Evolutionary conservation across 352 stramenopile genomes (phyloP).

Genomic region (Phytophthora idaei): DNA sequence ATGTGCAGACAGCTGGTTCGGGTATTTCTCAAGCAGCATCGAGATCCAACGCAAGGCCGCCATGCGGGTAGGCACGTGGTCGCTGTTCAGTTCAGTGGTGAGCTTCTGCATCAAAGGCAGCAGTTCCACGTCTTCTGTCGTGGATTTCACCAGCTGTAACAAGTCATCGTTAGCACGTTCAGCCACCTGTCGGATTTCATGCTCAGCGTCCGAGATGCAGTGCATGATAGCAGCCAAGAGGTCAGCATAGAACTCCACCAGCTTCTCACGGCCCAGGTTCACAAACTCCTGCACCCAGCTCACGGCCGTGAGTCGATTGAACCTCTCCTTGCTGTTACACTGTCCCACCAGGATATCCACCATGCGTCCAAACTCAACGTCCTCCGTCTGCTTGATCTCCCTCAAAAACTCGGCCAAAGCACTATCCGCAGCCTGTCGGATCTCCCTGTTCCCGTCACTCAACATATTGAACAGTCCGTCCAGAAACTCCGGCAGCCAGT

Average conservation of each 20-base stretch:
- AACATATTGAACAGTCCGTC: conserved; percentile 99
- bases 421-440: conserved; percentile 95
- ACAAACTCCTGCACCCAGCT: conserved; percentile 99
- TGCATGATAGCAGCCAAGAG: conserved; percentile 97
- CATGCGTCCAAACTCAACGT: conserved; percentile 98
- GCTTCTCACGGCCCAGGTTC: conserved; percentile 92
- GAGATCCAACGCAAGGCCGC: conserved; percentile 96
- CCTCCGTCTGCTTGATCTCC: conserved; percentile 96
- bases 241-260: conserved; percentile 96
- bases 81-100: conserved; percentile 93
- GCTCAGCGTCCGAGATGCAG: conserved; percentile 97
- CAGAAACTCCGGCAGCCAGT: conserved; percentile 97
- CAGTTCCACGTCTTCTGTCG: conserved; percentile 90
- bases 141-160: conserved; percentile 94
- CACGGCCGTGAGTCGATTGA: conserved; percentile 97
- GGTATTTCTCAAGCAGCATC: conserved; percentile 98
- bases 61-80: conserved; percentile 98
- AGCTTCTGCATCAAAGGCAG: conserved; percentile 95
- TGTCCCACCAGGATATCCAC: conserved; percentile 98
- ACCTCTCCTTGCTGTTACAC: conserved; percentile 96
- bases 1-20: conserved; percentile 92
- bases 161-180: conserved; percentile 97
- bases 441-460: conserved; percentile 98
- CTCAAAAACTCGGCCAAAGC: conserved; percentile 95
- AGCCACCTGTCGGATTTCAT: conserved; percentile 96